Percentiles rank a stretch among this genome's conserved stretches.
These are phyloP conservation scores for Boletellus emodensis DNA, from an alignment of 768 basidiomycete species.

Conservation along the genomic window DNA sequence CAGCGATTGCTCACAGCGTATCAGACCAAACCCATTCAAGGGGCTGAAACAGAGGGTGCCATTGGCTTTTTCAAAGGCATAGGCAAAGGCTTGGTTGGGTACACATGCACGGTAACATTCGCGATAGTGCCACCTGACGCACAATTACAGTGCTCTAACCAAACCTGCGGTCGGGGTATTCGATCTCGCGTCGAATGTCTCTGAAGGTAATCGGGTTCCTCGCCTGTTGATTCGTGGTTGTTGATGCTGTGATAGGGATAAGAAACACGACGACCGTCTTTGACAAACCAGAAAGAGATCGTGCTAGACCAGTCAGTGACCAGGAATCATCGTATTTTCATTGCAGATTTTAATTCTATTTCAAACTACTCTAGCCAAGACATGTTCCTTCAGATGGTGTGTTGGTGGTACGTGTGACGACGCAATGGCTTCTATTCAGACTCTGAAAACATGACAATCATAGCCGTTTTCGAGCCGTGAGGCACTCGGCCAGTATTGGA, in stretches of 20 bases:
- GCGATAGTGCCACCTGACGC: not conserved
- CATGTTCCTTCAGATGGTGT: constrained; percentile 86
- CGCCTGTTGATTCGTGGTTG: not conserved
- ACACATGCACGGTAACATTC: constrained; percentile 4
- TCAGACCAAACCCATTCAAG: constrained; percentile 95
- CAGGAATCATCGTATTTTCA: not conserved
- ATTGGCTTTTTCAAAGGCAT: constrained; percentile 97
- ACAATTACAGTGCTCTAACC: constrained; percentile 66
- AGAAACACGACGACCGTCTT: constrained; percentile 99
- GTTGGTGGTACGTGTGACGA: constrained; percentile 56
- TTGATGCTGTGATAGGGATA: constrained; percentile 57
- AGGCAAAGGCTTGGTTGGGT: constrained; percentile 96
- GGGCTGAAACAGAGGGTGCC: constrained; percentile 91
- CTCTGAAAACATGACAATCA: not conserved
- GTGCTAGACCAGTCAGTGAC: constrained; percentile 66
- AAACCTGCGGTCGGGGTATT: constrained; percentile 97
- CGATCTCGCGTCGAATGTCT: constrained; percentile 91
- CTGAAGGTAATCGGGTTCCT: constrained; percentile 58
- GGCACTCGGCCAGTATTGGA: constrained; percentile 94
- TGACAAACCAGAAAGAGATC: constrained; percentile 85
- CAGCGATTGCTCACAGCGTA: constrained; percentile 3
- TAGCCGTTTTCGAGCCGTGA: constrained; percentile 89
- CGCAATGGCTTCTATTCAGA: not conserved
- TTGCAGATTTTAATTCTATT: not conserved
- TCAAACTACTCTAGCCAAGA: constrained; percentile 56